Evolutionary conservation across 2,329 filamentous ascomycete species (phyloP).

Genomic region (Aspergillus novoparasiticus): DNA sequence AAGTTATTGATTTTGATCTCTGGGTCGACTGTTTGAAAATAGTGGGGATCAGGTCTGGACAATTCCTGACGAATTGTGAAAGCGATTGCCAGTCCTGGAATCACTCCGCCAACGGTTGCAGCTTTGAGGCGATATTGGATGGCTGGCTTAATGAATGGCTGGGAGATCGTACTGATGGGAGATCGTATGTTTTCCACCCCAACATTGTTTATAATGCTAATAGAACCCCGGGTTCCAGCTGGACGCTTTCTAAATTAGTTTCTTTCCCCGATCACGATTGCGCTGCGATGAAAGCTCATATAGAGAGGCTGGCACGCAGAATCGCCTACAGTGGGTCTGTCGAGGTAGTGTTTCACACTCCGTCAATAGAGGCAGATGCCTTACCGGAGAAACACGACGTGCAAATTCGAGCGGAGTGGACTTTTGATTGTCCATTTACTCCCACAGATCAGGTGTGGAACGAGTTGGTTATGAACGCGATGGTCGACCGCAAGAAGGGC

Average conservation of each 20-base stretch:
- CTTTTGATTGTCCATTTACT: background rate
- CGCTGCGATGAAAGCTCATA: constrained; percentile 4
- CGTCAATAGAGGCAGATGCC: constrained; percentile 2
- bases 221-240: background rate
- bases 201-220: background rate
- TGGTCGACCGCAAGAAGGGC: constrained; percentile 5
- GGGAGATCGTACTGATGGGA: background rate
- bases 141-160: background rate
- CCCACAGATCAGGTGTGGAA: background rate
- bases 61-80: background rate
- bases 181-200: background rate
- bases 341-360: background rate
- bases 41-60: background rate
- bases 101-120: background rate
- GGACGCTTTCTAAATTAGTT: constrained; percentile 2
- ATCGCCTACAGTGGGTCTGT: background rate
- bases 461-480: constrained; percentile 4
- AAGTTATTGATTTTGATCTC: constrained; percentile 1
- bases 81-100: background rate
- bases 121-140: background rate
- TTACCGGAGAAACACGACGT: background rate
- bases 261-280: background rate
- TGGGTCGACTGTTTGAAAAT: background rate
- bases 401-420: constrained; percentile 7
- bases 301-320: constrained; percentile 3